These are phyloP conservation scores for Coleophoma crateriformis DNA, from an alignment of 2,329 filamentous ascomycete genomes.

Conservation along the genomic window DNA sequence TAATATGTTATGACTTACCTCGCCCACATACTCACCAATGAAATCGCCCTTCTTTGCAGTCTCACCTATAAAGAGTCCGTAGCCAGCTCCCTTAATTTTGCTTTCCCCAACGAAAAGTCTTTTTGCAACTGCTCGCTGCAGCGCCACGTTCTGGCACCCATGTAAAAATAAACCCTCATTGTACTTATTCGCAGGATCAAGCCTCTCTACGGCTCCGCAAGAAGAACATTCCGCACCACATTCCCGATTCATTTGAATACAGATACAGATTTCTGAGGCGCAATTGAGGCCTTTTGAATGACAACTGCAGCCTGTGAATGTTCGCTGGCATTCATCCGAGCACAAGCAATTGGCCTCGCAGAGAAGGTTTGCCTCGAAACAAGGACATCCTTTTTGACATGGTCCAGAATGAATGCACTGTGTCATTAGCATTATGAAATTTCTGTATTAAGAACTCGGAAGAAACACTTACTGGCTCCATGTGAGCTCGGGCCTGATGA, in stretches of 20 bases:
- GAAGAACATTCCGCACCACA: conserved; percentile 71
- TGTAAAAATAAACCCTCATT: conserved; percentile 48
- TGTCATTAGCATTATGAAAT: conserved; percentile 30
- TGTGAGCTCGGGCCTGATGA: conserved; percentile 33
- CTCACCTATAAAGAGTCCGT: conserved; percentile 62
- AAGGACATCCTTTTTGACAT: conserved; percentile 58
- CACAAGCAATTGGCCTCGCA: conserved; percentile 72
- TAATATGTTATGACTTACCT: conserved; percentile 36
- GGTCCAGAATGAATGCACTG: conserved; percentile 67
- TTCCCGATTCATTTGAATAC: conserved; percentile 67
- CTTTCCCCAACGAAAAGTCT: conserved; percentile 65
- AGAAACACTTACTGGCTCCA: conserved; percentile 43
- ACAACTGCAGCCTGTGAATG: conserved; percentile 65
- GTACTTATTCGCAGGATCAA: conserved; percentile 63
- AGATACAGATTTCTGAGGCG: conserved; percentile 59
- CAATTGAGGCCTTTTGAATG: conserved; percentile 54
- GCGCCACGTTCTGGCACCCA: conserved; percentile 65
- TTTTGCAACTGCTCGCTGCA: conserved; percentile 64
- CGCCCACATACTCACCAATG: conserved; percentile 75
- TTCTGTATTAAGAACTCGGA: conserved; percentile 48
- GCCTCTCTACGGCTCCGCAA: conserved; percentile 64
- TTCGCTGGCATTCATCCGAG: conserved; percentile 53
- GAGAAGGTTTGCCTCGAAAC: conserved; percentile 53
- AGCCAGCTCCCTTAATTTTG: conserved; percentile 62
- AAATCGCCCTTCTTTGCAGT: conserved; percentile 52